Conservation (phyloP, 2,329 filamentous ascomycete genomes). For the Ceratocystis colombiana region DNA sequence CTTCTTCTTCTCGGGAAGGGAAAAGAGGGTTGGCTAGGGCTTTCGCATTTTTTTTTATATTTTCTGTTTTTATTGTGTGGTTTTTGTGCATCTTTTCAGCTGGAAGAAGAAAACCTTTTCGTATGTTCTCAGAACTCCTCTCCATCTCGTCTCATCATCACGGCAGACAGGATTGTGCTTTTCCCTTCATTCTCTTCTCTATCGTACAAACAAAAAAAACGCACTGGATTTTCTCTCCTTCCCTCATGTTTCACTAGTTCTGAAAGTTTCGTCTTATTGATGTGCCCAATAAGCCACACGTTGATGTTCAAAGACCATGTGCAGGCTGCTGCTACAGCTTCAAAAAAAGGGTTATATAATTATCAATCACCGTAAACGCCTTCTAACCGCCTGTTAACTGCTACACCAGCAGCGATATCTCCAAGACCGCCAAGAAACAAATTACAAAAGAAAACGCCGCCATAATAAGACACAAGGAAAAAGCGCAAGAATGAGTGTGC, state of each 20-base stretch:
- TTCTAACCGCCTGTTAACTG: neutral
- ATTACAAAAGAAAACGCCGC: neutral
- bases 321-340: neutral
- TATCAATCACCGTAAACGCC: constrained; percentile 11
- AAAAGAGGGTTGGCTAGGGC: neutral
- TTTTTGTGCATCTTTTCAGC: no score
- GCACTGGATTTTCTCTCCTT: no score
- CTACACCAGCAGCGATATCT: constrained; percentile 8
- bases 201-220: no score
- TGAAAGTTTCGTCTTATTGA: no score
- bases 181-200: no score
- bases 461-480: neutral
- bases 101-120: no score
- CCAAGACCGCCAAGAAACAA: constrained; percentile 14
- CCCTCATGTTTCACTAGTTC: no score
- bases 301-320: no score
- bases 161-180: no score
- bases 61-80: neutral
- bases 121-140: no score
- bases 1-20: neutral
- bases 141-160: no score
- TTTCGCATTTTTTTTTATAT: neutral
- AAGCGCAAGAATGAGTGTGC: constrained; percentile 3
- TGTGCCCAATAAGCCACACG: no score
- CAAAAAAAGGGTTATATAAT: constrained; percentile 3